These are phyloP conservation scores for Scheffersomyces ergatensis DNA, from an alignment of 805 yeast genomes.

Conservation along the genomic window DNA sequence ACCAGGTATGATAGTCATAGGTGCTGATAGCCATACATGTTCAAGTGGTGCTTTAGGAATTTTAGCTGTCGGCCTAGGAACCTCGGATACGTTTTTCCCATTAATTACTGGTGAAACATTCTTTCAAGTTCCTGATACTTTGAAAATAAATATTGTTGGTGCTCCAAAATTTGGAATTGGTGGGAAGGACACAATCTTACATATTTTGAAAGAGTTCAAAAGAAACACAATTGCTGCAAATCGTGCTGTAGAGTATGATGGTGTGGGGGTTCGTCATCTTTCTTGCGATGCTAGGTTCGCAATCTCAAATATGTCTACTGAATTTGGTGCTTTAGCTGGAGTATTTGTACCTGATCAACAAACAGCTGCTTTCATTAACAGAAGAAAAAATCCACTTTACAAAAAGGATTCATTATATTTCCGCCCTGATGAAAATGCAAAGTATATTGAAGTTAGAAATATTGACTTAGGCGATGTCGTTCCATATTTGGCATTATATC, in stretches of 20 bases:
- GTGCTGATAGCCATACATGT: not conserved
- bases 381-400: not conserved
- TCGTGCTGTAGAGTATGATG: not conserved
- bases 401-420: not conserved
- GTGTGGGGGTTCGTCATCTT: not conserved
- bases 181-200: not conserved
- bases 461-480: not conserved
- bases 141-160: not conserved
- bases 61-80: not conserved
- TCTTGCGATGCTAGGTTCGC: not conserved
- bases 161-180: not conserved
- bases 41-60: not conserved
- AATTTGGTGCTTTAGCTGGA: not conserved
- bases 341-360: not conserved
- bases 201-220: not conserved
- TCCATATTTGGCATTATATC: not conserved
- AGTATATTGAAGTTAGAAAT: not conserved
- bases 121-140: not conserved
- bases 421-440: not conserved
- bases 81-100: not conserved
- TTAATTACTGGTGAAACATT: not conserved
- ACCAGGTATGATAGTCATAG: not conserved
- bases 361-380: not conserved
- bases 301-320: not conserved
- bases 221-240: not conserved